Evolutionary conservation across 345 rosid genomes (phyloP), one percentile per base, ranked within the genome.

Genomic region (Hibiscus syriacus): DNA sequence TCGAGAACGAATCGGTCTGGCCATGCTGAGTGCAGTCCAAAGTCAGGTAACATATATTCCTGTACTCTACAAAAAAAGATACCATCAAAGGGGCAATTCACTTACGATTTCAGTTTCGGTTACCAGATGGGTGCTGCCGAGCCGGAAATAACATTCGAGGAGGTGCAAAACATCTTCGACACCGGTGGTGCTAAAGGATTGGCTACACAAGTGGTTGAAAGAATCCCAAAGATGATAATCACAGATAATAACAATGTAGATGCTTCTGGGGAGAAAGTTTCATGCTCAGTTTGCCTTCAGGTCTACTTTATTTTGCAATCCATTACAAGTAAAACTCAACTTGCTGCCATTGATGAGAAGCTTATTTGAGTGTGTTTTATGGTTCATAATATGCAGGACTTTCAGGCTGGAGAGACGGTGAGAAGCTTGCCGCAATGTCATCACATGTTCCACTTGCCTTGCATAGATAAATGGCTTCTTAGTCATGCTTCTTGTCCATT

Each of bases 251-350:
- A 89, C 78, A 84, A 70, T 41, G 32, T 79, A 8, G 97, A 91
- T 72, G 86, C 82, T 57, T 91, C 82, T 2, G 96, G 96, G 54
- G 89, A 94, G 69, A 89, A 76, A 74, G 90, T 80, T 60, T 85
- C 89, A 4, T 92, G 98, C 76, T 86, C 99, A 22, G 99, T 95
- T 63, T 95, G 99, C 76, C 98, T 95, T 73, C 99, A 95, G 99
- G 98, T 94, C 64, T 6, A 7, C 3, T 30, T 29, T 5, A 22
- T 32, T 1, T 32, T 36, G 3, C 27, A 53, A 16, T 14, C 14
- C 8, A 9, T 32, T 6, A 11, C 8, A 25, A 20, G 55, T 27
- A 25, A 22, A 65, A 27, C 22, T 45, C 14, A 50, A 50, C 12
- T 11, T 50, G 30, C 3, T 66, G 27, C 30, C 5, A 50, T 8